Percentiles rank a stretch among this genome's conserved stretches.
Conservation (phyloP, 192 early-diverging fungal genomes). For the Umbelopsis ramanniana region DNA sequence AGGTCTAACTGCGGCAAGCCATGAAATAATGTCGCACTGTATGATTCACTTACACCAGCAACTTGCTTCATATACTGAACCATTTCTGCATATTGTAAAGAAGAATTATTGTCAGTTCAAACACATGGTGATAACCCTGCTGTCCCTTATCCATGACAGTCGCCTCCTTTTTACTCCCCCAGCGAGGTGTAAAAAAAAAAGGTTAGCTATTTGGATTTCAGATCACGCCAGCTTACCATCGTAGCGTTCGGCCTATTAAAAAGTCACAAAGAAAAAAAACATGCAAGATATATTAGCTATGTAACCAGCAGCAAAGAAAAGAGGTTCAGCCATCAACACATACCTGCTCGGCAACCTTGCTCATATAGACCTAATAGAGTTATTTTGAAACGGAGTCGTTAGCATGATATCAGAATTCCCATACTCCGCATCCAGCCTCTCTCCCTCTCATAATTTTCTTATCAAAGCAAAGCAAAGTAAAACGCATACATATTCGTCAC, state of each 20-base stretch:
- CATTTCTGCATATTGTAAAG: constrained; percentile 59
- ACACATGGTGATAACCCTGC: constrained; percentile 51
- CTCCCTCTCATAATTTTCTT: constrained; percentile 6
- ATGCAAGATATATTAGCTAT: neutral
- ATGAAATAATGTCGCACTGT: neutral
- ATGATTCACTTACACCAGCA: constrained; percentile 47
- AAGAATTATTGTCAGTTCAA: constrained; percentile 4
- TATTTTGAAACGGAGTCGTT: constrained; percentile 24
- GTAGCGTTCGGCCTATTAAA: constrained; percentile 65
- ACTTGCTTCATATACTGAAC: constrained; percentile 72
- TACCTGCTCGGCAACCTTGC: constrained; percentile 98
- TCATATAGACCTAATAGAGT: constrained; percentile 81
- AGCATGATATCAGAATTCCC: constrained; percentile 24
- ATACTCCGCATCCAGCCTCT: constrained; percentile 4
- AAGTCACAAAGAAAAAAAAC: neutral
- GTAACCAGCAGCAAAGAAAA: neutral
- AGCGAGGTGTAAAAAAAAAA: constrained; percentile 32
- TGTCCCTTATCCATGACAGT: constrained; percentile 89
- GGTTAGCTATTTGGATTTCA: constrained; percentile 14
- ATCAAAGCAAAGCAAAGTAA: constrained; percentile 10
- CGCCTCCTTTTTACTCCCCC: constrained; percentile 66
- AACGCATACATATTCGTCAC: constrained; percentile 18
- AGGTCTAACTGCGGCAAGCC: neutral
- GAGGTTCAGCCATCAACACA: neutral
- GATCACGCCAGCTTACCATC: constrained; percentile 55